Base-by-base conservation (phyloP, 2,329 filamentous ascomycete genomes). In the Exophiala sideris region DNA sequence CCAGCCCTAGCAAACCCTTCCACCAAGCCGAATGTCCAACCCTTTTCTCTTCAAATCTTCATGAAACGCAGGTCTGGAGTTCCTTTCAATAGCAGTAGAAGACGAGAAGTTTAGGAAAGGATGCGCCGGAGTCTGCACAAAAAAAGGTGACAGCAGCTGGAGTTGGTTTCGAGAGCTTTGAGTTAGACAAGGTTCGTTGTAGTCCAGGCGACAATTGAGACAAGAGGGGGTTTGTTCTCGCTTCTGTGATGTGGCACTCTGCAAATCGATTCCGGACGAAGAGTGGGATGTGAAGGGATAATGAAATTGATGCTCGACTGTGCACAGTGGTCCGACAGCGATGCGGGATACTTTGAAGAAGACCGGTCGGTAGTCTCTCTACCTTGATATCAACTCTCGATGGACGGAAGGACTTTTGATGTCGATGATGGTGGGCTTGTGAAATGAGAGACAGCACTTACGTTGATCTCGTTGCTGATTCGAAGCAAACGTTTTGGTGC, bases 1-100 rank as follows among this genome's bases (percentile, higher is more conserved):
- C 56, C 56, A 52, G 52, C 56, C 56, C 20, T 29, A 45, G 48
- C 51, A 49, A 48, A 38, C 56, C 52, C 56, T 58, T 52, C 51
- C 56, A 41, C 56, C 51, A 45, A 39, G 38, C 45, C 41, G 29
- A 48, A 29, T 52, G 10, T 45, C 24, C 52, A n/a, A 29, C 16
- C 16, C 21, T 12, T 18, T 45, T 10, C 51, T 44, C 48, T 54
- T 54, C 35, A 52, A 16, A 41, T 6, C 52, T 34, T 58, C 56
- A 58, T 58, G 38, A 36, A 32, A 36, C 32, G 12, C 33, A 18
- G 32, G 44, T 29, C 48, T 44, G 40, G 32, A 39, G 32, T 18
- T 48, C 16, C 49, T 18, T 35, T 35, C n/a, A 14, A 32, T 16
- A 42, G 24, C 36, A 20, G 18, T 18, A 24, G 35, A 41, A 24